These are phyloP conservation scores for Neocallimastix lanati DNA, from an alignment of 192 early-diverging fungal genomes.

Conservation along the genomic window DNA sequence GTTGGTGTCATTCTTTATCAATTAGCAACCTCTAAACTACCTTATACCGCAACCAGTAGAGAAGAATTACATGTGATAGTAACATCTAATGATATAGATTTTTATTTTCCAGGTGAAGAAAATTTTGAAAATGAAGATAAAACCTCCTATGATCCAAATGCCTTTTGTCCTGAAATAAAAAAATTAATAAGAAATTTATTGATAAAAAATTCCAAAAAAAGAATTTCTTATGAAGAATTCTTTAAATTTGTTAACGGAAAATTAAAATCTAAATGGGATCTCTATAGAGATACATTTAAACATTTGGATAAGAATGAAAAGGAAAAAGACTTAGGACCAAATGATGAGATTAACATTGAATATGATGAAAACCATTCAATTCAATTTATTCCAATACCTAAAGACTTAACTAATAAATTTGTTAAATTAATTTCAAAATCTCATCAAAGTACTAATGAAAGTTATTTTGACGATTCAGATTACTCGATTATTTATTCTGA, in stretches of 20 bases:
- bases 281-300: not conserved
- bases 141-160: not conserved
- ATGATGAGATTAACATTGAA: not conserved
- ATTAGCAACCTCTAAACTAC: conserved; percentile 75
- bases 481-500: not conserved
- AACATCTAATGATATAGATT: conserved; percentile 58
- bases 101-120: conserved; percentile 62
- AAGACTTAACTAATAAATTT: too few relatives aligned
- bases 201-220: conserved; percentile 66
- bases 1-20: conserved; percentile 89
- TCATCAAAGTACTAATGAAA: not conserved
- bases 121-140: too few relatives aligned
- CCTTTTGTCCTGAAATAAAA: conserved; percentile 19
- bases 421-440: not conserved
- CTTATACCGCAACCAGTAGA: conserved; percentile 83
- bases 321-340: not conserved
- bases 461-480: not conserved
- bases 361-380: not conserved
- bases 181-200: conserved; percentile 67
- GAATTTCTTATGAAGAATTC: conserved; percentile 87
- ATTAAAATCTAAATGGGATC: not conserved
- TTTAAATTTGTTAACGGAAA: conserved; percentile 27
- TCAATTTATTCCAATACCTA: too few relatives aligned
- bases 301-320: not conserved
- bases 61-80: conserved; percentile 80